A percentile compares a stretch with the other conserved stretches of the same genome.
phyloP scores from a whole-genome alignment of 306 rosid species.

The Betula pendula region DNA sequence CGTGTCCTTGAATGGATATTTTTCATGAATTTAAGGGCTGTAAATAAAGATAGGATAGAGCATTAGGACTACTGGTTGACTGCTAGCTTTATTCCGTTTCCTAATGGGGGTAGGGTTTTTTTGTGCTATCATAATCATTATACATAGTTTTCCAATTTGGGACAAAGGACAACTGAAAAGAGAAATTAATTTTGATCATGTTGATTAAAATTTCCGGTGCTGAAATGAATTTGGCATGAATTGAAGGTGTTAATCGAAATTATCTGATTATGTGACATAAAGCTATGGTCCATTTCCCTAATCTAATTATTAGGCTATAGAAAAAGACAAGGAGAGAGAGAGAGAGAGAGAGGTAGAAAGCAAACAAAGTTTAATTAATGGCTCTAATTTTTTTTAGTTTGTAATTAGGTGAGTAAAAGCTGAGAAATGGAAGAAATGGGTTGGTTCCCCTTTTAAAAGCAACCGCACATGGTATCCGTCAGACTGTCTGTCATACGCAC shows the following conservation, averaged over 20 bases:
- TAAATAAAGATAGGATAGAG: neutral
- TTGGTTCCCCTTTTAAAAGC: neutral
- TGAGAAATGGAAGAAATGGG: neutral
- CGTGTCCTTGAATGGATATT: too few relatives aligned
- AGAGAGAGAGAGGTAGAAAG: too few relatives aligned
- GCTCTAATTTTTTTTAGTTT: too few relatives aligned
- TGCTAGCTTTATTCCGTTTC: neutral
- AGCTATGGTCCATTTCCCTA: neutral
- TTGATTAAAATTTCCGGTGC: too few relatives aligned
- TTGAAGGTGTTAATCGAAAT: too few relatives aligned
- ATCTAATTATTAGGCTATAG: neutral
- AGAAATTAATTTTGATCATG: too few relatives aligned
- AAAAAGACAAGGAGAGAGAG: too few relatives aligned
- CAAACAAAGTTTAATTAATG: too few relatives aligned
- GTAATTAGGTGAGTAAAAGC: neutral
- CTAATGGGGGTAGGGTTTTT: neutral
- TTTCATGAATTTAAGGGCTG: too few relatives aligned
- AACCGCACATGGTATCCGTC: too few relatives aligned
- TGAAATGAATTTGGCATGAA: too few relatives aligned
- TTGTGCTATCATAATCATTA: neutral
- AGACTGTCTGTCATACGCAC: too few relatives aligned
- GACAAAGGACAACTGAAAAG: neutral
- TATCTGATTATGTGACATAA: neutral
- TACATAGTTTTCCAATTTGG: neutral
- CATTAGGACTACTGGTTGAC: neutral